phyloP scores from a whole-genome alignment of 495 filamentous ascomycete genomes.

The Polyplosphaeria fusca region DNA sequence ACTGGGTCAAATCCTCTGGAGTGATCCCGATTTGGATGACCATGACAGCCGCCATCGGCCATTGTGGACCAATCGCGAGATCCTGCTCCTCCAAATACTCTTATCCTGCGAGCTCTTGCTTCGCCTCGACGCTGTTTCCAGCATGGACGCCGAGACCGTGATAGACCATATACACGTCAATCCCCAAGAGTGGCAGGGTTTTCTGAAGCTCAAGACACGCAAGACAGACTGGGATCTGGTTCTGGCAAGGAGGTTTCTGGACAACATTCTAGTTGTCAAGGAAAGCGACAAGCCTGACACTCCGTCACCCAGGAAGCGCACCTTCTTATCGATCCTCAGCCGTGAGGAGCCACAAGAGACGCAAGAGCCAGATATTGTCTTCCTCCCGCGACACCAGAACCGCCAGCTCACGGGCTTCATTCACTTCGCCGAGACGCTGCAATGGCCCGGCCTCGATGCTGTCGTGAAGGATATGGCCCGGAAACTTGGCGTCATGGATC shows the following conservation, averaged over 20 bases:
- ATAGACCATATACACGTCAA: constrained; percentile 55
- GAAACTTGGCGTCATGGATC: constrained; percentile 45
- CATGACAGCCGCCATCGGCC: too few species aligned
- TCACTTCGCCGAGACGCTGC: constrained; percentile 50
- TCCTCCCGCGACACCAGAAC: constrained; percentile 43
- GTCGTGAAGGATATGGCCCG: constrained; percentile 49
- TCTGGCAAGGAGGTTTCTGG: constrained; percentile 69
- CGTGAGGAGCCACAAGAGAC: constrained; percentile 38
- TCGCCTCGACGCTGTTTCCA: constrained; percentile 62
- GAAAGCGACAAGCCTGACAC: constrained; percentile 30
- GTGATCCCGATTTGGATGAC: constrained; percentile 50
- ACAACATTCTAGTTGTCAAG: constrained; percentile 55
- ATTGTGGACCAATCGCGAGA: constrained; percentile 59
- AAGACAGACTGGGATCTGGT: constrained; percentile 80
- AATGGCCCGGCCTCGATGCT: constrained; percentile 48
- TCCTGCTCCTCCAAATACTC: constrained; percentile 75
- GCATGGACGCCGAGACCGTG: constrained; percentile 38
- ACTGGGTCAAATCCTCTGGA: constrained; percentile 78
- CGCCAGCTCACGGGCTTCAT: constrained; percentile 52
- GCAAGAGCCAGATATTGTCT: constrained; percentile 35
- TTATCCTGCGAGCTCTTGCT: constrained; percentile 74
- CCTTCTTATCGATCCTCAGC: constrained; percentile 41
- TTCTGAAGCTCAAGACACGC: constrained; percentile 60
- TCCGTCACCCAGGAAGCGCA: constrained; percentile 45
- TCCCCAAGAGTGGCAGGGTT: constrained; percentile 58